Base-by-base conservation (phyloP, 2,329 filamentous ascomycete species). In the Ceratocystiopsis minuta region DNA sequence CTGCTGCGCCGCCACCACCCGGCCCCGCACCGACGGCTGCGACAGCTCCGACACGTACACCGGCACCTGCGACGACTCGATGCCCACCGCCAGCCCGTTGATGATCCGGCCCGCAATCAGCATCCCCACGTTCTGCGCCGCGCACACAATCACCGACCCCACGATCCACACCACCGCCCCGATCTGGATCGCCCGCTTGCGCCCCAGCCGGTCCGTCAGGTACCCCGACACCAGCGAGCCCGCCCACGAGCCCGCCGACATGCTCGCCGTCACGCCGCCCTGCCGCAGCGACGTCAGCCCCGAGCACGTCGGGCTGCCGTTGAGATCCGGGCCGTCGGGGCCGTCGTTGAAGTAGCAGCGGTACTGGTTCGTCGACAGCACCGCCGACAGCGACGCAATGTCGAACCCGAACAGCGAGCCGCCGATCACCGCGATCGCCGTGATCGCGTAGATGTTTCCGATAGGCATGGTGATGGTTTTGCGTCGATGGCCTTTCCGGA, bases 81-180 rank as follows among this genome's bases (percentile, higher is more conserved):
- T 81, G 49, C 79, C 80, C 45, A 83, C 78, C 38, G 71, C 70
- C 48, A 83, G 55, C 45, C 79, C 79, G 58, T 81, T 81, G 61
- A 85, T 72, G 55, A 80, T 56, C 51, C 79, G 78, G 38, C 78
- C 78, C 20, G 70, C 73, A 38, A 78, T 70, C 17, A 85, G 64
- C 79, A 68, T 68, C 32, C 59, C 59, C 41, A 66, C 63, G 50
- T 66, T 64, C 38, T 65, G 58, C 1, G 64, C 53, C 24, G 66
- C 66, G 43, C 59, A 62, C 34, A 57, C 54, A 40, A 71, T 52
- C 41, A 61, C 57, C 3, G 64, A 70, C 4, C 68, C 67, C 43
- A 70, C 48, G 3, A 67, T 46, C 66, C 67, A 72, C 47, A 70
- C 57, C 15, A 66, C 24, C 14, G 62, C 63, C 11, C 67, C 67